Conservation (phyloP, 345 rosid genomes). For the Anacardium occidentale region DNA sequence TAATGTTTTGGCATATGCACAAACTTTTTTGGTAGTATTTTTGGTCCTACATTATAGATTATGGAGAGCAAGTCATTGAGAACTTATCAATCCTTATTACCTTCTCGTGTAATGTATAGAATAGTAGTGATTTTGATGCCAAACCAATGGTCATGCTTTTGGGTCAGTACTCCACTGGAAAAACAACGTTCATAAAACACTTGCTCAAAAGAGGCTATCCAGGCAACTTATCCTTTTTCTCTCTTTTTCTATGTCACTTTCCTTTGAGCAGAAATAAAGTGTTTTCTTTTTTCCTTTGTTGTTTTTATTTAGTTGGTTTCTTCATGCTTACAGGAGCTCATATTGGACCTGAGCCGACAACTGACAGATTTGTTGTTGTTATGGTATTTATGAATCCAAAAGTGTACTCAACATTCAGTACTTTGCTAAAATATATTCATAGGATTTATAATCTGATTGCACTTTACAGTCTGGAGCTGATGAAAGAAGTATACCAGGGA, state of each 20-base stretch:
- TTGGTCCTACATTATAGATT: neutral
- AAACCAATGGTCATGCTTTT: slow-evolving; percentile 98
- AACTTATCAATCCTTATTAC: slow-evolving; percentile 18
- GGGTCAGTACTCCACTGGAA: slow-evolving; percentile 98
- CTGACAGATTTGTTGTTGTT: slow-evolving; percentile 97
- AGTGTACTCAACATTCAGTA: neutral
- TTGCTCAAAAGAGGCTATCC: slow-evolving; percentile 80
- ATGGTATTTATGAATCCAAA: slow-evolving; percentile 52
- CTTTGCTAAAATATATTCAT: neutral
- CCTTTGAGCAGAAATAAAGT: neutral
- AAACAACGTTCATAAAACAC: slow-evolving; percentile 97
- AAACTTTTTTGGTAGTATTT: slow-evolving; percentile 11
- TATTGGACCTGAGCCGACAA: slow-evolving; percentile 97
- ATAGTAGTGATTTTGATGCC: slow-evolving; percentile 90
- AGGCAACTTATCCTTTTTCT: slow-evolving; percentile 39
- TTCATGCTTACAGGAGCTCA: slow-evolving; percentile 75
- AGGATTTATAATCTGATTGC: slow-evolving; percentile 12
- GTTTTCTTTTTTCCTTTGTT: neutral
- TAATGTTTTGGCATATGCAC: slow-evolving; percentile 3
- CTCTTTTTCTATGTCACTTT: slow-evolving; percentile 12
- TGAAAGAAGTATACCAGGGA: slow-evolving; percentile 98
- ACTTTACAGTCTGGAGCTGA: slow-evolving; percentile 76
- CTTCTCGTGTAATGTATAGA: slow-evolving; percentile 38
- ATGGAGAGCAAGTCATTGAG: neutral
- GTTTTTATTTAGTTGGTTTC: neutral